Evolutionary conservation across 2,329 filamentous ascomycete species (phyloP), one percentile per base, ranked within the genome.

Genomic region (Trichoderma sp.): DNA sequence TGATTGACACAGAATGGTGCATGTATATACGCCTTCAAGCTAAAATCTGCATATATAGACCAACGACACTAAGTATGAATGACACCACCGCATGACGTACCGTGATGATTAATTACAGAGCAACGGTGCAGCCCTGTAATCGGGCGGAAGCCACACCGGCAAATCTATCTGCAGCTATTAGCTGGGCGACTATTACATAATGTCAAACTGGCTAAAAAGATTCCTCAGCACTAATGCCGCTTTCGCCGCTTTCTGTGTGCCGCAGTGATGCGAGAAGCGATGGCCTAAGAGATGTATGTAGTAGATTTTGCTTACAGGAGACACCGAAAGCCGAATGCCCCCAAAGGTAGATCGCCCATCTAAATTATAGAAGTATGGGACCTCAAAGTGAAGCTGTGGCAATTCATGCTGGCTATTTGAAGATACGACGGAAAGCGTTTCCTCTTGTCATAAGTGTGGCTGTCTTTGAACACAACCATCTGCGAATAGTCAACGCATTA

Each of bases 131-230:
- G 34, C 28, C 52, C 21, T 58, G 5, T n/a, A 28, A 43, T 26
- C 63, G n/a, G 52, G 34, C 51, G 52, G 63, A 28, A 49, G 46
- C 18, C n/a, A 18, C 24, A 10, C 10, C 52, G 52, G 52, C 16
- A 34, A 58, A 46, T 56, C 37, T 49, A 14, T 13, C 37, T 55
- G 37, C 37, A 34, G 34, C n/a, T 58, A 58, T 43, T 43, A 43
- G 56, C 56, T 39, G 63, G 63, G 63, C 63, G 63, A 32, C 63
- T n/a, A 49, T 18, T 43, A 39, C 46, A 56, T 46, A 49, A 39
- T 26, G 52, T 21, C 54, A 28, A n/a, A 10, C 63, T 58, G 58
- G 14, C 32, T 30, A n/a, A 49, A 26, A 49, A n/a, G 63, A 66
- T 66, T 66, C 52, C 63, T 56, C 24, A 21, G 11, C 8, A 18